Evolutionary conservation across 306 rosid species (phyloP), one percentile per base, ranked within the genome.

Genomic region (Sophora flavescens): DNA sequence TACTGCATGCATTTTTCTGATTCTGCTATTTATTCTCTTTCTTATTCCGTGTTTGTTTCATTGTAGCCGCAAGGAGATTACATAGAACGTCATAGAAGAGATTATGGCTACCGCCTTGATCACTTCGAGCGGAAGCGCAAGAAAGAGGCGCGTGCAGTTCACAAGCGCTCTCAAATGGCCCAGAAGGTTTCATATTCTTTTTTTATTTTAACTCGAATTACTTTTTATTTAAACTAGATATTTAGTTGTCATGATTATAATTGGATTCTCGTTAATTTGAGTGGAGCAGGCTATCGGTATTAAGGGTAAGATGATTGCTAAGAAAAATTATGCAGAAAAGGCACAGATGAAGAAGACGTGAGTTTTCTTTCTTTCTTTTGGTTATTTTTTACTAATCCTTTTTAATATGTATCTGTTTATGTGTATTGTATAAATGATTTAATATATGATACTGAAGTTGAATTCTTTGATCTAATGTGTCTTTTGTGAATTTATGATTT

Each of bases 61-160:
- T 63, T 70, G 32, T 56, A 95, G 99, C 99, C 99, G 56, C 99
- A 95, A 89, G 97, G 97, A 71, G 99, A 95, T 86, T 90, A 95
- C 84, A 92, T 95, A 32, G 99, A 95, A 6, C 97, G 92, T 74
- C 96, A 88, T 79, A 74, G 89, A 88, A 92, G 88, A 83, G 89
- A 97, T 36, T 57, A 90, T 95, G 99, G 99, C 58, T 84, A 89
- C 67, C 95, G 93, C 22, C 88, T 74, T 0, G 99, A 95, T 63
- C 88, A 95, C 87, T 87, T 82, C 66, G 97, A 89, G 90, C 99
- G 99, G 15, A 89, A 85, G 83, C 97, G 99, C 83, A 95, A 95
- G 92, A 92, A 83, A 75, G 89, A 78, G 62, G 99, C 98, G 71
- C 98, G 98, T 73, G 78, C 86, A 66, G 93, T 87, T 54, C 97